Base-by-base conservation (phyloP, 768 basidiomycete genomes). In the Podaxis rugospora region DNA sequence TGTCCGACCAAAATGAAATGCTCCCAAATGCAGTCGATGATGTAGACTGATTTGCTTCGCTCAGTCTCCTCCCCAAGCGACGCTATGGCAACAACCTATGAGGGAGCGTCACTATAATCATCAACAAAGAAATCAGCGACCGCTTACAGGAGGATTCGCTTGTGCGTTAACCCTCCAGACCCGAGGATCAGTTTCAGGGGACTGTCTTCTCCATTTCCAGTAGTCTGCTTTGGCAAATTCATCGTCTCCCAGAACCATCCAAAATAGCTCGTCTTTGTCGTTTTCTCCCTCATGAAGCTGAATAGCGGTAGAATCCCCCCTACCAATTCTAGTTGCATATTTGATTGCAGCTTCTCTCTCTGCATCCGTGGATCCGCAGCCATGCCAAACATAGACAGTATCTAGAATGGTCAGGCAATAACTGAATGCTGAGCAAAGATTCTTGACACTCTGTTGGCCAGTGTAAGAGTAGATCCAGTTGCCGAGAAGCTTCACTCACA, bases 341-440 rank as follows among this genome's bases (percentile, higher is more conserved):
- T 75, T 70, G 16, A 83, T 64, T 0, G 90, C 89, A 4, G 86
- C 88, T 32, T 76, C 65, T 59, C 84, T 82, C 71, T 94, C 92
- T 35, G 65, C 63, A 5, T 76, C 50, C 13, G 76, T 76, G 2
- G 92, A 86, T 25, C 92, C 92, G 55, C 82, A 77, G 3, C 92
- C 92, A 69, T 92, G 78, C 92, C 93, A 94, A 36, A 93, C 83
- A 65, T 91, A 93, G 39, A 88, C 74, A 2, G 84, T 83, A 37
- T 84, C 84, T 62, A 93, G 74, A 50, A 93, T 76, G 2, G 87
- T 83, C 37, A 92, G 64, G 65, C 90, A 92, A 69, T 89, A 93
- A 65, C 89, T 91, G 71, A 86, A 93, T n/a, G 82, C 92, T 9
- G 92, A 93, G 69, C 92, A 93, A 1, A 94, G 74, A 67, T 89